Evolutionary conservation across 192 early-diverging fungal genomes (phyloP), one percentile per base, ranked within the genome.

Genomic region (Piromyces finnis): DNA sequence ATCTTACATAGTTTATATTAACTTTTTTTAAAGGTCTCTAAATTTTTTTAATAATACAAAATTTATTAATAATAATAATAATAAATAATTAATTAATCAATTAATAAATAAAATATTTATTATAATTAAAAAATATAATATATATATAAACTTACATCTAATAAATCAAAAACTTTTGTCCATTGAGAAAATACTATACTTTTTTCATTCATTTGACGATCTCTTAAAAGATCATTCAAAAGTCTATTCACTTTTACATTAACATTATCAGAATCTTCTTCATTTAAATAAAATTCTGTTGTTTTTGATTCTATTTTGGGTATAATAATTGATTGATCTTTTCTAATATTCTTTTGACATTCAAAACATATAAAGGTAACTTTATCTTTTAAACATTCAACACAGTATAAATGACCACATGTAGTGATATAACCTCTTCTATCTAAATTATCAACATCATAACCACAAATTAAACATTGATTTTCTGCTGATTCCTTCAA

Each of bases 171-270:
- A 88, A 97, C 92, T 12, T 85, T 85, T 2, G 95, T 97, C 87
- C 94, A 99, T 84, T 99, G 97, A 27, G 96, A 97, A 83, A 98
- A 99, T 0, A 99, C 92, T 7, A 99, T 94, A 28, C 90, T 91
- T 83, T 97, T 96, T 28, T 86, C 82, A 3, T 68, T 28, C 28
- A 80, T 4, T 80, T 79, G 12, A 37, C 37, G 30, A 68, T 59
- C 30, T 82, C 78, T 29, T 80, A 77, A n/a, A 78, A 83, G 51
- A 89, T 88, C 79, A 27, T 68, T 68, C 4, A 68, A 26, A 68
- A 68, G 51, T 9, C 51, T 22, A 68, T 68, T 68, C 11, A 68
- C 51, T 68, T 68, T 68, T 11, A n/a, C 26, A 68, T 68, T 68
- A 9, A 68, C 51, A 68, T 26, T 9, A 68, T 68, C 51, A 11